Evolutionary conservation across 2,329 filamentous ascomycete species (phyloP), one percentile per base, ranked within the genome.

Genomic region (Tolypocladium guangdongense): DNA sequence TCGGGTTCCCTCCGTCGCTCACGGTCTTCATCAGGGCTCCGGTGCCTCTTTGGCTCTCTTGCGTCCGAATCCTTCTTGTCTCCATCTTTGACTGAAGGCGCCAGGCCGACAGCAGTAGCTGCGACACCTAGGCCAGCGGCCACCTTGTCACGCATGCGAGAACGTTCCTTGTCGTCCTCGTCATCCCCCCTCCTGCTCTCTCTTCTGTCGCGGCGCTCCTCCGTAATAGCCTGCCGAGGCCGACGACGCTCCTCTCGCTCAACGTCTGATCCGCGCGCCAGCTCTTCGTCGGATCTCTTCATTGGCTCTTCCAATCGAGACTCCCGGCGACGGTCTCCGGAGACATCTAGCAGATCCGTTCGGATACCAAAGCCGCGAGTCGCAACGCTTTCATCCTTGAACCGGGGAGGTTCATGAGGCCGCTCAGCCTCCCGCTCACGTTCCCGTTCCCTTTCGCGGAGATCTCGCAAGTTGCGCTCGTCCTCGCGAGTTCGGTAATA

Each of bases 311-410:
- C 59, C 8, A 52, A 30, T 20, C 67, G 58, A 53, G 67, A 24
- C 59, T 71, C 59, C 49, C 63, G 55, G 8, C 69, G 66, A 7
- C 66, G 68, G 8, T 75, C 66, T n/a, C 68, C 73, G 37, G 68
- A 65, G 24, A 70, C 66, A 60, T 54, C 66, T 52, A 50, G 59
- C 24, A 64, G 58, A 32, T 70, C 73, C 10, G 74, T 72, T 24
- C 77, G 75, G 54, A 81, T 73, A 27, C 78, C 78, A 56, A 80
- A 81, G 1, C 78, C 78, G 39, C 78, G 77, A 12, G 66, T 55
- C 3, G 68, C 55, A 16, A 80, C 68, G 38, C 66, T 68, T 1
- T 79, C 75, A 50, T 80, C 77, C 22, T 71, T 72, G 57, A 74
- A 77, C 33, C 66, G 64, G 3, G 61, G 55, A 7, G 62, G 55